Conservation (phyloP, 768 basidiomycete genomes). For the Macrocybe gigantea region DNA sequence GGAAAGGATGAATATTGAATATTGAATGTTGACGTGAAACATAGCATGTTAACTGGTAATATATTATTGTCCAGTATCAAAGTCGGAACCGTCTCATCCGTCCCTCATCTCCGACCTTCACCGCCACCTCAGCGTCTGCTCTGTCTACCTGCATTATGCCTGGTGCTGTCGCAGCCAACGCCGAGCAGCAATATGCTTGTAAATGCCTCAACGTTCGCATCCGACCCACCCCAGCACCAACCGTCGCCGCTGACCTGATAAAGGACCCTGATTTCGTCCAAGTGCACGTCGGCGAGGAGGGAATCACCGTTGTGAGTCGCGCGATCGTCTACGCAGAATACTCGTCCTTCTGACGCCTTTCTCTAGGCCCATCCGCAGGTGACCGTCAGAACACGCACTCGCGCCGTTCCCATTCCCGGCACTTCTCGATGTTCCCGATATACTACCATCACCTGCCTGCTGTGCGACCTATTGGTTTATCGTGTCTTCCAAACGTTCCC, state of each 20-base stretch:
- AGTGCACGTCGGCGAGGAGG: conserved; percentile 62
- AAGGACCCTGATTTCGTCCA: conserved; percentile 39
- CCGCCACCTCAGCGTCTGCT: conserved; percentile 9
- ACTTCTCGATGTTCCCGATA: conserved; percentile 50
- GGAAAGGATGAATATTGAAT: not conserved
- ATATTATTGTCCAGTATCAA: conserved; percentile 26
- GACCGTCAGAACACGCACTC: conserved; percentile 58
- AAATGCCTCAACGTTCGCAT: conserved; percentile 70
- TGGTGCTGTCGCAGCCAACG: conserved; percentile 16
- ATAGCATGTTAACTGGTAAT: not conserved
- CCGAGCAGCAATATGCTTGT: conserved; percentile 42
- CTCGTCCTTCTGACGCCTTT: conserved; percentile 7
- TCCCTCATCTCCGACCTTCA: conserved; percentile 14
- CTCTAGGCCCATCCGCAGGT: conserved; percentile 61
- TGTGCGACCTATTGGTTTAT: conserved; percentile 62
- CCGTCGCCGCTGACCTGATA: conserved; percentile 24
- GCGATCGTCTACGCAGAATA: conserved; percentile 1
- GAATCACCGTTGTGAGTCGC: conserved; percentile 55
- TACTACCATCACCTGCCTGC: conserved; percentile 61
- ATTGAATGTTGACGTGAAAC: conserved; percentile 1
- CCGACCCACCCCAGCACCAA: conserved; percentile 26
- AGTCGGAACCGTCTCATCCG: conserved; percentile 31
- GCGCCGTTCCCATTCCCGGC: conserved; percentile 33
- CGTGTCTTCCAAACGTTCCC: conserved; percentile 60
- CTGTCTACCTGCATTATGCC: conserved; percentile 20